Evolutionary conservation across 2,329 filamentous ascomycete species (phyloP).

Genomic region (Metarhizium album): DNA sequence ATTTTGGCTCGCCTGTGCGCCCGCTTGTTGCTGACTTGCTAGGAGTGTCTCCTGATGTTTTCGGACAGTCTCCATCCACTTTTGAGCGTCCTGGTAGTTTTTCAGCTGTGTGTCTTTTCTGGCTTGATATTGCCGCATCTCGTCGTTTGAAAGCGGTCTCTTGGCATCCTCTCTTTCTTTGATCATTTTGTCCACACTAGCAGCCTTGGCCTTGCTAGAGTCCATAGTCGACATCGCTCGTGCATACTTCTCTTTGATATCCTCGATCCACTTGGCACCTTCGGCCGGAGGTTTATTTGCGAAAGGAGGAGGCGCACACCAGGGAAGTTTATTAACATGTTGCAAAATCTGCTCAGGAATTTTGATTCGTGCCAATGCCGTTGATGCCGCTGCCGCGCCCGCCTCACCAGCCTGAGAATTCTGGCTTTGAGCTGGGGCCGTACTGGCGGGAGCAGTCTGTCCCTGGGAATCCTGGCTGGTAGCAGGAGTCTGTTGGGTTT

Average conservation of each 20-base stretch:
- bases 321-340: conserved; percentile 38
- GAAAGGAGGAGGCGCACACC: conserved; percentile 31
- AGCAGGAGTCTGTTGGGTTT: conserved; percentile 4
- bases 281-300: conserved; percentile 30
- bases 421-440: conserved; percentile 10
- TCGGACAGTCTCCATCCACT: conserved; percentile 36
- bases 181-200: conserved; percentile 29
- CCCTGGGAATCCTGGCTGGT: background rate
- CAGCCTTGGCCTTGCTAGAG: conserved; percentile 27
- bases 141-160: conserved; percentile 34
- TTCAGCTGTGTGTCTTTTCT: conserved; percentile 35
- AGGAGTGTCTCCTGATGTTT: conserved; percentile 31
- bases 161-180: conserved; percentile 33
- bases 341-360: conserved; percentile 34
- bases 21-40: conserved; percentile 12
- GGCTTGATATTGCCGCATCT: conserved; percentile 32
- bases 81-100: conserved; percentile 33
- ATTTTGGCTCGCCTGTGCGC: conserved; percentile 11
- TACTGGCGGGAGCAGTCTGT: conserved; percentile 4
- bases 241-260: conserved; percentile 35
- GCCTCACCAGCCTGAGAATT: conserved; percentile 10
- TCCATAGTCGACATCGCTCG: conserved; percentile 42
- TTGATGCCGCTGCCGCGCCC: conserved; percentile 8
- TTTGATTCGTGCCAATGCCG: conserved; percentile 17
- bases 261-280: conserved; percentile 37